Conservation (phyloP, 2,329 filamentous ascomycete species). For the Phaeomoniella chlamydospora region DNA sequence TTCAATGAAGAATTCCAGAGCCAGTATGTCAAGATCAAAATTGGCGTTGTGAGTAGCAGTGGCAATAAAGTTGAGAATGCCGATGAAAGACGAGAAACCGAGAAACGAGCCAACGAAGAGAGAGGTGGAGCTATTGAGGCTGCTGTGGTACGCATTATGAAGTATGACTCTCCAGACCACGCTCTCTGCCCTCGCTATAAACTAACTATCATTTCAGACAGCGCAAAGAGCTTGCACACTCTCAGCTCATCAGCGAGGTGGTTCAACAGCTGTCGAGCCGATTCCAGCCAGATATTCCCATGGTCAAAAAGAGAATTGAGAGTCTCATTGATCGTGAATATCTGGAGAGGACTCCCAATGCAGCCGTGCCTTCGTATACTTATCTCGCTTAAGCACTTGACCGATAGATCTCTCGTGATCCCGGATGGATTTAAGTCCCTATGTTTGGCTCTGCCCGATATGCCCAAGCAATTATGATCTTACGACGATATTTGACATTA, state of each 20-base stretch:
- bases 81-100: constrained; percentile 37
- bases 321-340: constrained; percentile 39
- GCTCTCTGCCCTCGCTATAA: too few species aligned
- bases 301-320: constrained; percentile 39
- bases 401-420: background rate
- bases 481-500: too few species aligned
- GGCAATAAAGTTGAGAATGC: constrained; percentile 73
- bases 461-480: too few species aligned
- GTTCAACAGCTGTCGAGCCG: constrained; percentile 31
- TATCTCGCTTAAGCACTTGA: constrained; percentile 15
- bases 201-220: constrained; percentile 24
- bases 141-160: constrained; percentile 39
- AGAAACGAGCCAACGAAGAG: constrained; percentile 35
- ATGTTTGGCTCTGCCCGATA: too few species aligned
- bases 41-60: constrained; percentile 61
- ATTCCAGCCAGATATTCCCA: constrained; percentile 35
- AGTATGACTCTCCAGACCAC: constrained; percentile 24
- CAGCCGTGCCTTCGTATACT: constrained; percentile 12
- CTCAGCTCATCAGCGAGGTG: constrained; percentile 35
- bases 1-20: constrained; percentile 75
- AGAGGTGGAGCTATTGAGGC: constrained; percentile 35
- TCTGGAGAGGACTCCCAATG: constrained; percentile 24
- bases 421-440: too few species aligned
- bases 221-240: constrained; percentile 32
- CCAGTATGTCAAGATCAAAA: constrained; percentile 77